These are phyloP conservation scores for Wickerhamomyces sydowiorum DNA, from an alignment of 805 yeast species.

Conservation along the genomic window DNA sequence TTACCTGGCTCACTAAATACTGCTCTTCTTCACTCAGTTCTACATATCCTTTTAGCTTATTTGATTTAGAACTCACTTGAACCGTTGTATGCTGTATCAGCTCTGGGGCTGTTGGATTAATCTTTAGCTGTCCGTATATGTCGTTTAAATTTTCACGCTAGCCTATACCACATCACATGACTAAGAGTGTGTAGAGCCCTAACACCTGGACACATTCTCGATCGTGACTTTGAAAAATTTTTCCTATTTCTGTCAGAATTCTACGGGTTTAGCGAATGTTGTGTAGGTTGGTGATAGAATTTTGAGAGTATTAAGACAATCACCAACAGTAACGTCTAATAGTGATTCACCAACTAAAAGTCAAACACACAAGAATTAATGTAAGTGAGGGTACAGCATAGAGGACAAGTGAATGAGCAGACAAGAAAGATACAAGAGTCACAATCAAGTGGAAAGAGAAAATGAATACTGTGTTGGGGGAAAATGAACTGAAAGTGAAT, in stretches of 20 bases:
- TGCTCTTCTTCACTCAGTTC: too few relatives aligned
- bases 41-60: too few relatives aligned
- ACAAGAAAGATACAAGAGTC: neutral
- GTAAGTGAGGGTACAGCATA: neutral
- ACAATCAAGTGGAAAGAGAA: neutral
- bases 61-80: too few relatives aligned
- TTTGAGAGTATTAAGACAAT: neutral
- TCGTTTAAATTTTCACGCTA: too few relatives aligned
- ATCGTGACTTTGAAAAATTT: neutral
- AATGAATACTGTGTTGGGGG: too few relatives aligned
- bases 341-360: neutral
- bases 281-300: neutral
- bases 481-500: too few relatives aligned
- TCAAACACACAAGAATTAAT: slow-evolving; percentile 1
- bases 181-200: neutral
- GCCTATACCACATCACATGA: too few relatives aligned
- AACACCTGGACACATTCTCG: neutral
- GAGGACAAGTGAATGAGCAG: neutral
- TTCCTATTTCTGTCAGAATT: neutral
- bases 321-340: neutral
- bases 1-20: too few relatives aligned
- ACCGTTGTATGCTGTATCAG: too few relatives aligned
- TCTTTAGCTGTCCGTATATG: too few relatives aligned
- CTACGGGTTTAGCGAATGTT: neutral
- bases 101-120: too few relatives aligned